Base-by-base conservation (phyloP, 352 stramenopile genomes). In the Globisporangium paroecandrum region DNA sequence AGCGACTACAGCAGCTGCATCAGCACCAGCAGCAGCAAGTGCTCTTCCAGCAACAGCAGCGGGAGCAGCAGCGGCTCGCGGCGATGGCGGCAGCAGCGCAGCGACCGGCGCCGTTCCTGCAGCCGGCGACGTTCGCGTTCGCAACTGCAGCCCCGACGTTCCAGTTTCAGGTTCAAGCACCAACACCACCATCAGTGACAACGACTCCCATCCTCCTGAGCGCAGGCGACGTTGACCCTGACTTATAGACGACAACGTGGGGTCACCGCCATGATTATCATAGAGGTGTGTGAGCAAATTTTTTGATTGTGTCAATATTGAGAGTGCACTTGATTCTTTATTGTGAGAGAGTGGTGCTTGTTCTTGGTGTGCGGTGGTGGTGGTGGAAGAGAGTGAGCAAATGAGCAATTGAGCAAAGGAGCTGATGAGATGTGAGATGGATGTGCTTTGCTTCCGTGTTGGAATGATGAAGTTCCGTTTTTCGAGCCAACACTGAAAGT, bases 81-180 rank as follows among this genome's bases (percentile, higher is more conserved):
- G 64, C 65, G 12, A 51, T 69, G 57, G 57, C 65, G 15, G 64
- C 68, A 61, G 72, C 55, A 27, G 27, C 63, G 2, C 43, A 67
- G 18, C 66, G 73, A 34, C 20, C 69, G 22, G 49, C 81, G 9
- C 68, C 66, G 51, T 85, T 90, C 64, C 70, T 93, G 62, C 83
- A 86, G 66, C 82, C 85, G 13, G 83, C 85, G 32, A 93, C 85
- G 7, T 93, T 93, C 62, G 81, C 69, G n/a, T 89, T 93, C 46
- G 61, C 49, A 1, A 61, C 68, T 6, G 38, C 51, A 18, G 69
- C 76, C 18, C 53, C 72, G 8, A 72, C 64, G 15, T 76, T 78
- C 32, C 62, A 51, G 27, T 54, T 79, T 22, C n/a, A 43, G 32
- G 1, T 29, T 3, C 72, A 72, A 58, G 22, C 69, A 73, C 18